A percentile compares a stretch with the other conserved stretches of the same genome.
Evolutionary conservation across 345 rosid genomes (phyloP).

Genomic region (Eutrema yunnanense): DNA sequence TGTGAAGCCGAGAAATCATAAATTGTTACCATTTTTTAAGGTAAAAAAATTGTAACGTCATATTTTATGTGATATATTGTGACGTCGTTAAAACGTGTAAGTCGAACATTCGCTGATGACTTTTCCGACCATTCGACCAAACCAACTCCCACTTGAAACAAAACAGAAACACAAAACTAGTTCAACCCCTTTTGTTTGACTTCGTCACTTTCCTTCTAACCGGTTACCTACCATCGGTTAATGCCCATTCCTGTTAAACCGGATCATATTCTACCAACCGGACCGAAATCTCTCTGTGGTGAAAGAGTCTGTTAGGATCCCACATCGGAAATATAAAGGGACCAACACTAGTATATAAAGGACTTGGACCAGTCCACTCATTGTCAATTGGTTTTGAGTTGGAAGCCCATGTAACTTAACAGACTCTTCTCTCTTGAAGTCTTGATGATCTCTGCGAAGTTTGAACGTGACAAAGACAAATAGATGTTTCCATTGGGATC

Average conservation of each 20-base stretch:
- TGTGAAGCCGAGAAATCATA: neutral
- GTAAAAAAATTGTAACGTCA: neutral
- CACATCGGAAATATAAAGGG: too few relatives aligned
- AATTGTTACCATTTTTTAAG: neutral
- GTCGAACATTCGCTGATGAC: neutral
- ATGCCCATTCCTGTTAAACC: neutral
- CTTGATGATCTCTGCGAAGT: neutral
- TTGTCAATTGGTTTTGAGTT: too few relatives aligned
- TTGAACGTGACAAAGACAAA: slow-evolving; percentile 26
- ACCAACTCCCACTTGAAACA: slow-evolving; percentile 15
- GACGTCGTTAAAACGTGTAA: slow-evolving; percentile 15
- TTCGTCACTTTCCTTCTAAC: neutral
- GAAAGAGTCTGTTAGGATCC: too few relatives aligned
- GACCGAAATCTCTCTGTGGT: neutral
- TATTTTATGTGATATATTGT: neutral
- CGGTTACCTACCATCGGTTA: neutral
- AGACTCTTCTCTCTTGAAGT: neutral
- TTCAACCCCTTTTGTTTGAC: slow-evolving; percentile 27
- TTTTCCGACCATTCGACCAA: slow-evolving; percentile 19
- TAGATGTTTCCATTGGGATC: slow-evolving; percentile 23
- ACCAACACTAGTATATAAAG: too few relatives aligned
- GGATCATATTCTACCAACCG: neutral
- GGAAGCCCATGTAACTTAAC: too few relatives aligned
- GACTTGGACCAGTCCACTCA: too few relatives aligned
- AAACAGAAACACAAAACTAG: slow-evolving; percentile 7